Conservation (phyloP, 768 basidiomycete genomes). For the Pluteus cervinus region DNA sequence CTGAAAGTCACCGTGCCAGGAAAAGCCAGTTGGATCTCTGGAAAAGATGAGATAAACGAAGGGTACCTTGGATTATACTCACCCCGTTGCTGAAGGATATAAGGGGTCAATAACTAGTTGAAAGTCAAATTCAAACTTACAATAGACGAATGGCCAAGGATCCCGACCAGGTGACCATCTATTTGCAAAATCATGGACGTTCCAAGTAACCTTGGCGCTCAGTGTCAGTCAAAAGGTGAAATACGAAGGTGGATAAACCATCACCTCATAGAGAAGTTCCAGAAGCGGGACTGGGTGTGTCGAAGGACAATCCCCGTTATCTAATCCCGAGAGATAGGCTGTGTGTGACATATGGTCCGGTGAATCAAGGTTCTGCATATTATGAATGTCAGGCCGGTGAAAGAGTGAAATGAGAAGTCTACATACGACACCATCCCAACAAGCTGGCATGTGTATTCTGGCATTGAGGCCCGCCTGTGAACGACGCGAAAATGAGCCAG, state of each 20-base stretch:
- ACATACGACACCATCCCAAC: conserved; percentile 34
- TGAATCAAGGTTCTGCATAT: conserved; percentile 30
- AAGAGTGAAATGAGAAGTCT: too few relatives aligned
- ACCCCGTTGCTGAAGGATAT: conserved; percentile 39
- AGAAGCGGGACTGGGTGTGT: conserved; percentile 31
- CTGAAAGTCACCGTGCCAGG: conserved; percentile 41
- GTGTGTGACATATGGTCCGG: conserved; percentile 30
- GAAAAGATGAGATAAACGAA: not conserved
- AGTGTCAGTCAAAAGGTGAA: not conserved
- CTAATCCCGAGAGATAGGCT: conserved; percentile 25
- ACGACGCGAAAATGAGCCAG: not conserved
- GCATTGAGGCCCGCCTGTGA: conserved; percentile 27
- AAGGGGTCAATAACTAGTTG: too few relatives aligned
- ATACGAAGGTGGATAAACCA: not conserved
- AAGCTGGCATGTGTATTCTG: conserved; percentile 33
- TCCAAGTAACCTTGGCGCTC: conserved; percentile 39
- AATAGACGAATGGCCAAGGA: conserved; percentile 36
- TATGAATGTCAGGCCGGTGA: not conserved
- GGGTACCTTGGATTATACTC: too few relatives aligned
- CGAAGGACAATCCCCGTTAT: conserved; percentile 31
- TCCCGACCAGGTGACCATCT: conserved; percentile 29
- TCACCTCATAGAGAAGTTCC: conserved; percentile 33
- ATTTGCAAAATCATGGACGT: conserved; percentile 24
- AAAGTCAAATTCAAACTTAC: conserved; percentile 6
- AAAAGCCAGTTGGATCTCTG: conserved; percentile 49